Percentiles rank a stretch among this genome's conserved stretches.
Conservation (phyloP, 768 basidiomycete species). For the Kwoniella sp. region DNA sequence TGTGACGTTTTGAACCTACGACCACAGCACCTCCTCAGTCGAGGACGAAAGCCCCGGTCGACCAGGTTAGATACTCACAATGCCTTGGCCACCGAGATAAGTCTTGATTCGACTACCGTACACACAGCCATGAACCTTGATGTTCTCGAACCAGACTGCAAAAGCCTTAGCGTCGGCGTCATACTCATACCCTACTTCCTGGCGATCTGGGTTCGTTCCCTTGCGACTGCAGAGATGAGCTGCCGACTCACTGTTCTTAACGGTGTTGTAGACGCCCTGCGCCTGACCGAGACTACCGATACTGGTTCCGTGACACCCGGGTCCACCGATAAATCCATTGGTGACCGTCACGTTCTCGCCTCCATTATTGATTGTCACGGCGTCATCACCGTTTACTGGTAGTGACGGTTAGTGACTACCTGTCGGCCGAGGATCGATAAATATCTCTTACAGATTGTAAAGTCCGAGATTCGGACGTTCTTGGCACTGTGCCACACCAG, state of each 20-base stretch:
- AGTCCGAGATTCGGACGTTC: conserved; percentile 35
- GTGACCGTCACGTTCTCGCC: conserved; percentile 54
- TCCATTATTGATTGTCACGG: conserved; percentile 55
- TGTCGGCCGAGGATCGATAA: too few species aligned
- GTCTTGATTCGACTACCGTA: conserved; percentile 57
- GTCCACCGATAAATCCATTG: conserved; percentile 55
- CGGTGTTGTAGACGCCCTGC: conserved; percentile 52
- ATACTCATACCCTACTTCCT: too few species aligned
- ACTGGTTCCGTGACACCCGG: conserved; percentile 54
- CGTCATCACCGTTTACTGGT: conserved; percentile 56
- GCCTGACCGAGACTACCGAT: conserved; percentile 55
- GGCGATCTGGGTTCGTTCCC: too few species aligned
- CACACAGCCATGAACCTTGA: conserved; percentile 56
- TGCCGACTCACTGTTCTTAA: conserved; percentile 48
- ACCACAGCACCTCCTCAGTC: too few species aligned
- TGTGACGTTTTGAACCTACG: conserved; percentile 52
- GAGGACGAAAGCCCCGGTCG: too few species aligned
- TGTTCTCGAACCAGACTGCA: conserved; percentile 54
- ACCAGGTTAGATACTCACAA: conserved; percentile 37
- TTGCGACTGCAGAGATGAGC: background rate
- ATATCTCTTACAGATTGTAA: conserved; percentile 49
- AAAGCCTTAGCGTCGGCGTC: too few species aligned
- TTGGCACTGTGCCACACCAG: conserved; percentile 20
- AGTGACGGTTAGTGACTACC: too few species aligned
- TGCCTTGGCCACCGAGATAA: conserved; percentile 56